A percentile compares a stretch with the other conserved stretches of the same genome.
These are phyloP conservation scores for Dendrobium officinale DNA, from an alignment of 106 monocot genomes.

Conservation along the genomic window DNA sequence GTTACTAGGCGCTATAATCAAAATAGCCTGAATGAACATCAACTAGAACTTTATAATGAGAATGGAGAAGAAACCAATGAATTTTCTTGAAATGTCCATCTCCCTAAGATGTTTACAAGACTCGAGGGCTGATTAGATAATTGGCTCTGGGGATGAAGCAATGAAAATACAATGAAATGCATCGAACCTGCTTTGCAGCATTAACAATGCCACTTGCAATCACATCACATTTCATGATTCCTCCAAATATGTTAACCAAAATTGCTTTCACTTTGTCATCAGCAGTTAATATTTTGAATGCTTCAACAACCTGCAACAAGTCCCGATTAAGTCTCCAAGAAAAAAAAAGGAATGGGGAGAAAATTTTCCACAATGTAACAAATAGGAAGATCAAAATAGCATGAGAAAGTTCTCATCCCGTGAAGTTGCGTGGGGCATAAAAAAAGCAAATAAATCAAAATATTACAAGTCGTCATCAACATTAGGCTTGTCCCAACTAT, in stretches of 20 bases:
- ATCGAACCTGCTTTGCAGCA: conserved; percentile 84
- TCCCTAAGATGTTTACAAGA: no score
- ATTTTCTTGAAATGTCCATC: no score
- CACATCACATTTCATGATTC: conserved; percentile 98
- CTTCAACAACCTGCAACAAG: conserved; percentile 77
- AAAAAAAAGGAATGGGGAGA: background rate
- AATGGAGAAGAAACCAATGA: no score
- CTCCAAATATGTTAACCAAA: conserved; percentile 97
- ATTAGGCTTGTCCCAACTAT: background rate
- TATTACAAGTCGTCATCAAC: background rate
- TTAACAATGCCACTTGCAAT: conserved; percentile 98
- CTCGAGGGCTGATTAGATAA: background rate
- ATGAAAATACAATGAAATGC: background rate
- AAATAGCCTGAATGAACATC: no score
- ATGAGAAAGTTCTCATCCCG: background rate
- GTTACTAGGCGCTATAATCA: no score
- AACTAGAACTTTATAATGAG: no score
- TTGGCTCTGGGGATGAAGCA: background rate
- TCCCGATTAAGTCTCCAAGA: background rate
- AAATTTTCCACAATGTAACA: background rate
- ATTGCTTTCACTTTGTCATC: conserved; percentile 98
- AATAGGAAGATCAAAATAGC: background rate
- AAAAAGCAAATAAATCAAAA: background rate
- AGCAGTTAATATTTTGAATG: conserved; percentile 92
- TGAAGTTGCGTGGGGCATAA: background rate